Evolutionary conservation across 495 filamentous ascomycete genomes (phyloP), one percentile per base, ranked within the genome.

Genomic region (Elasticomyces elasticus): DNA sequence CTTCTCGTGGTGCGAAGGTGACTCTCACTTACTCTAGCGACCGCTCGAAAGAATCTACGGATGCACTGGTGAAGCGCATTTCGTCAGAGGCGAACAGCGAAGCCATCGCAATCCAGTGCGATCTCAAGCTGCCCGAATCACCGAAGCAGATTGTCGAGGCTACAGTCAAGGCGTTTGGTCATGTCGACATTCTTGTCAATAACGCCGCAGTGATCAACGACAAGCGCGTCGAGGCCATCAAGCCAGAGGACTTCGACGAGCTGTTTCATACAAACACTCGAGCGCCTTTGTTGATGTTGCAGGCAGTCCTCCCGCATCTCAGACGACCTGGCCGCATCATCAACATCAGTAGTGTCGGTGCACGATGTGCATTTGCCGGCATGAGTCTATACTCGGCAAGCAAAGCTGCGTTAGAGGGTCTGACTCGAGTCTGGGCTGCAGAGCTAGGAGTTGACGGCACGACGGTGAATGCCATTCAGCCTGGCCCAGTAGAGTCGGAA

Each of bases 271-370:
- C 72, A 28, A 76, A 76, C 52, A 68, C 76, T 0, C 70, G 67
- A 27, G 70, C 59, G 1, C 55, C 64, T 2, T 49, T 70, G 9
- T 59, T 77, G 43, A 65, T 77, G 59, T 58, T 64, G 9, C 67
- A 76, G 59, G 69, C 70, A 12, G 69, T 70, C 10, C 56, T 77
- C n/a, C 74, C 76, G 1, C 66, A 77, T 50, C 60, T 81, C 19
- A 69, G 65, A 23, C 23, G 49, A 4, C 67, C 68, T 7, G 73
- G 72, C 22, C 72, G 79, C 3, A 76, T 81, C 54, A 75, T 82
- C 60, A 80, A 79, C 63, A 68, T 81, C 22, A 68, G 70, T 24
- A 76, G 72, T 13, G 70, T 80, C 5, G 76, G 61, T 13, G 69
- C 65, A 2, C 68, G 78, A 11, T 26, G 19, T 0, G 75, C 72